Evolutionary conservation across 768 basidiomycete genomes (phyloP).

Genomic region (Lactarius evosmus): DNA sequence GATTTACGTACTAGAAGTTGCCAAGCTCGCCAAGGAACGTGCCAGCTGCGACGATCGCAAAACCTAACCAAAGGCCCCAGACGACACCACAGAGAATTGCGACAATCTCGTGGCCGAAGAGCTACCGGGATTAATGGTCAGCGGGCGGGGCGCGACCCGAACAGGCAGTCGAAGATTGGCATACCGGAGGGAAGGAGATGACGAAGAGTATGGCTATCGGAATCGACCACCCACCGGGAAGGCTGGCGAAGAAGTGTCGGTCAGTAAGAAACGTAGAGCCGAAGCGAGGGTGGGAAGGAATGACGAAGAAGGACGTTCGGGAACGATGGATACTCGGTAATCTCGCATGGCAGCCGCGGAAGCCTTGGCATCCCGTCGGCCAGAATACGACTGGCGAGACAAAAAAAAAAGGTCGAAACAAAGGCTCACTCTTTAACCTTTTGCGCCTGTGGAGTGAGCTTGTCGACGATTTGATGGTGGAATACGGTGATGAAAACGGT

Average conservation of each 20-base stretch:
- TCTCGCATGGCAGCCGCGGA: not conserved
- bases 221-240: conserved; percentile 65
- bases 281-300: not conserved
- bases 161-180: conserved; percentile 24
- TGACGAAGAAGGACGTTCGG: conserved; percentile 13
- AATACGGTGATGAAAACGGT: conserved; percentile 43
- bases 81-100: conserved; percentile 86
- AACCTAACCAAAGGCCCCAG: conserved; percentile 86
- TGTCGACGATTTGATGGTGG: conserved; percentile 59
- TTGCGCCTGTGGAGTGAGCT: conserved; percentile 62
- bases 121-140: conserved; percentile 37
- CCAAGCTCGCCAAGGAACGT: conserved; percentile 85
- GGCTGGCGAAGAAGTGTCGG: conserved; percentile 34
- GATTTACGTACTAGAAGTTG: conserved; percentile 72
- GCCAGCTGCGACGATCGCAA: conserved; percentile 80
- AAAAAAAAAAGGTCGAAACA: not conserved
- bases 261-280: not conserved
- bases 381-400: not conserved
- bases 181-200: conserved; percentile 80
- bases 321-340: conserved; percentile 9
- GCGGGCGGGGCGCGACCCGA: not conserved
- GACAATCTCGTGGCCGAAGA: conserved; percentile 92
- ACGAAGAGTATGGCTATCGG: conserved; percentile 81
- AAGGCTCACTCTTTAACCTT: conserved; percentile 58
- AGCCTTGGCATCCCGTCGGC: not conserved